These are phyloP conservation scores for Schwanniomyces occidentalis DNA, from an alignment of 805 yeast species.

Conservation along the genomic window DNA sequence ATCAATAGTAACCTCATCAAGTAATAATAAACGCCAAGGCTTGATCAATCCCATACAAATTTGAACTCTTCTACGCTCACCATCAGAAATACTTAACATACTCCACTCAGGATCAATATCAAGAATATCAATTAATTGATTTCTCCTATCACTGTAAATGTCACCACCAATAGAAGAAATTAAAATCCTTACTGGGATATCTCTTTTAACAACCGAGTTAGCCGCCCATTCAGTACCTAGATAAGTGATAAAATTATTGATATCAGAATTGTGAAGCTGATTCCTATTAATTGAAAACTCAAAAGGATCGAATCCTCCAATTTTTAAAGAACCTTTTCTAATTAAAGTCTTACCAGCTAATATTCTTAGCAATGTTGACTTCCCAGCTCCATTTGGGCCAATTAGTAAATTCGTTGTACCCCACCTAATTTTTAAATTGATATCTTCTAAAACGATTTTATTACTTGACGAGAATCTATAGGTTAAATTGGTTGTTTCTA, in stretches of 20 bases:
- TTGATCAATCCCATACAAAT: slow-evolving; percentile 87
- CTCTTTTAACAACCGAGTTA: slow-evolving; percentile 85
- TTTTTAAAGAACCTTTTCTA: slow-evolving; percentile 61
- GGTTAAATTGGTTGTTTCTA: slow-evolving; percentile 62
- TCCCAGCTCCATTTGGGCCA: slow-evolving; percentile 98
- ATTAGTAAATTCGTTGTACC: slow-evolving; percentile 75
- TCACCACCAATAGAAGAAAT: slow-evolving; percentile 78
- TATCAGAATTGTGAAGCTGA: slow-evolving; percentile 41
- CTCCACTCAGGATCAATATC: slow-evolving; percentile 90
- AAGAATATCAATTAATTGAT: slow-evolving; percentile 67
- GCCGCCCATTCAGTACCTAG: slow-evolving; percentile 98
- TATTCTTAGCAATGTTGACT: slow-evolving; percentile 80
- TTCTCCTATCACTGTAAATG: slow-evolving; percentile 69
- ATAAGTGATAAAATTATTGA: slow-evolving; percentile 63
- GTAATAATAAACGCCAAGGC: slow-evolving; percentile 85
- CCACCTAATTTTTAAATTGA: slow-evolving; percentile 63
- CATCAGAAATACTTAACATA: slow-evolving; percentile 90
- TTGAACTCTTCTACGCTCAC: slow-evolving; percentile 93
- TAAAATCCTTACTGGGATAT: slow-evolving; percentile 80
- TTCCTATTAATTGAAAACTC: slow-evolving; percentile 52
- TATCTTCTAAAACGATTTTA: slow-evolving; percentile 65
- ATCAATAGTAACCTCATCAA: slow-evolving; percentile 97
- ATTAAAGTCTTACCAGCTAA: slow-evolving; percentile 91
- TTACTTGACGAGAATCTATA: slow-evolving; percentile 65
- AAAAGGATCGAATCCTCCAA: slow-evolving; percentile 91